Evolutionary conservation across 2,329 filamentous ascomycete genomes (phyloP), one percentile per base, ranked within the genome.

Genomic region (Thermochaetoides dissita): DNA sequence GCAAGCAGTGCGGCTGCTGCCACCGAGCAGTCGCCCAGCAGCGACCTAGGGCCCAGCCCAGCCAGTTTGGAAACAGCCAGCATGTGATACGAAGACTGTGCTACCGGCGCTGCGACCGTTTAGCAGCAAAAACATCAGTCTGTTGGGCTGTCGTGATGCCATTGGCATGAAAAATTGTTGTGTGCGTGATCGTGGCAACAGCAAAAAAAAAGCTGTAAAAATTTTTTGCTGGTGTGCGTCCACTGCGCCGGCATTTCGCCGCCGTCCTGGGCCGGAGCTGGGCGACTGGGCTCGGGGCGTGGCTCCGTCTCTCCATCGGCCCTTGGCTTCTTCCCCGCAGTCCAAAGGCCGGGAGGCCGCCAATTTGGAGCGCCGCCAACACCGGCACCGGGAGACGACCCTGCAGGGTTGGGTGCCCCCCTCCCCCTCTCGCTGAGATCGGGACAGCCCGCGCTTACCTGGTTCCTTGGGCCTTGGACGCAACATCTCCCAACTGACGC

Each of bases 261-360:
- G 41, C 41, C 12, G 17, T 33, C 34, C 12, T 29, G 7, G n/a
- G 6, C 8, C 37, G 10, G 31, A 35, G 4, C 17, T 24, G 28
- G 29, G 17, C 43, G 34, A 37, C 11, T 40, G 33, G 34, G 35
- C 34, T 44, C 44, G 42, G 44, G 10, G 32, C 24, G 3, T 5
- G 33, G 30, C 35, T 45, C 45, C 34, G 39, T 41, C 24, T 24
- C 17, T 24, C 17, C 17, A 24, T 24, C 17, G 17, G 24, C 32
- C 28, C 29, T 11, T 35, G 38, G 44, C 42, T 24, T 39, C 28
- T 8, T 36, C 32, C 42, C 42, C 42, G 38, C 44, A 42, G 17
- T 24, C 36, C 45, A 38, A 36, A n/a, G 41, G 39, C 46, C 46
- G 44, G 48, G 48, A 50, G 48, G 48, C 48, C 46, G 48, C 48